phyloP scores from a whole-genome alignment of 2,329 filamentous ascomycete genomes.

The Onygena corvina region DNA sequence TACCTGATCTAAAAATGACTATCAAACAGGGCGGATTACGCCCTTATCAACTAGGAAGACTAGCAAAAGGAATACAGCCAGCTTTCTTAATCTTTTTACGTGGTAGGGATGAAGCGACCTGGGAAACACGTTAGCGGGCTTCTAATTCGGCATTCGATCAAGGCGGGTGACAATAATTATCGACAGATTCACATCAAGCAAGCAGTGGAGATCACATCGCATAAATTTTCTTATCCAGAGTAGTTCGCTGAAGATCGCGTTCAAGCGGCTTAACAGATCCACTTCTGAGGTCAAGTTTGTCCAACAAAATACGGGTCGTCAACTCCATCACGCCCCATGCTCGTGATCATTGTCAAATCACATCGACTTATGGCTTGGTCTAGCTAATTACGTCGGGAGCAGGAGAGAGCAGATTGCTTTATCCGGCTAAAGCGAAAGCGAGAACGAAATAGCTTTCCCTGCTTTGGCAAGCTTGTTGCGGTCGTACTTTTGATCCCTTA shows the following conservation, averaged over 20 bases:
- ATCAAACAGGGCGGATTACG: not conserved
- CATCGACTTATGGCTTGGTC: not conserved
- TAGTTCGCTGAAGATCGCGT: not conserved
- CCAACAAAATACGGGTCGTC: not conserved
- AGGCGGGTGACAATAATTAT: not conserved
- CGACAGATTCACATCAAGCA: too few relatives aligned
- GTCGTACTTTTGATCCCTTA: not conserved
- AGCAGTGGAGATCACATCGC: not conserved
- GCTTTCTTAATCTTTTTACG: not conserved
- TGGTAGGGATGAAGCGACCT: too few relatives aligned
- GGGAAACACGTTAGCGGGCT: too few relatives aligned
- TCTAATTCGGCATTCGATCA: too few relatives aligned
- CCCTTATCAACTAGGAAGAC: not conserved
- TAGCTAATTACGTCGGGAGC: not conserved
- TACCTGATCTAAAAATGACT: too few relatives aligned
- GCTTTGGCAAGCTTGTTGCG: not conserved
- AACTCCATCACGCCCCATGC: not conserved
- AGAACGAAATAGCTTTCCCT: not conserved
- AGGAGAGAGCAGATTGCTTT: not conserved
- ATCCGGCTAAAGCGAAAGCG: conserved; percentile 2
- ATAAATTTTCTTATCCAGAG: not conserved
- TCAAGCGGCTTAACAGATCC: not conserved
- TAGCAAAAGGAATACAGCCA: not conserved
- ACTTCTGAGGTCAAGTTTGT: not conserved
- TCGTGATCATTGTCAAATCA: not conserved